phyloP scores from a whole-genome alignment of 1,284 basidiomycete genomes.

The Phaffia rhodozyma region DNA sequence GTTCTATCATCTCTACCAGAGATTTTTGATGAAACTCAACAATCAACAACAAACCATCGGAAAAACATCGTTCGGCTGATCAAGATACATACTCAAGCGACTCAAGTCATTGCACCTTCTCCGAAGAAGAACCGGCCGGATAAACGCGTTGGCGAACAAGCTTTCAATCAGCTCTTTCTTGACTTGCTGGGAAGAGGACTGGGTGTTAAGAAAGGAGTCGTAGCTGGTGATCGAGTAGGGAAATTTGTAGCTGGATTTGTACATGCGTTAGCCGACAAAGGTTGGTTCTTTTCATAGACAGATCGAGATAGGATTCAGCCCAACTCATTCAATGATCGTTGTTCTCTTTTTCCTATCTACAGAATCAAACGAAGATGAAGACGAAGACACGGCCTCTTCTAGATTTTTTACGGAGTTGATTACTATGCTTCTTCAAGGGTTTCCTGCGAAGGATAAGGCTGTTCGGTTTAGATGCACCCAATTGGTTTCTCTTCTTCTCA shows the following conservation, averaged over 20 bases:
- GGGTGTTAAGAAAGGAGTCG: conserved; percentile 70
- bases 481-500: conserved; percentile 66
- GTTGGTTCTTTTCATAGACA: conserved; percentile 34
- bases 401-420: conserved; percentile 64
- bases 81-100: conserved; percentile 63
- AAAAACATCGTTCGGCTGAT: conserved; percentile 83
- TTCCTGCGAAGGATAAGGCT: conserved; percentile 78
- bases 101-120: conserved; percentile 45
- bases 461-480: conserved; percentile 71
- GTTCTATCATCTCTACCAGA: conserved; percentile 39
- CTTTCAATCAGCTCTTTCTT: conserved; percentile 63
- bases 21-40: conserved; percentile 72
- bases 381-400: conserved; percentile 56
- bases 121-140: conserved; percentile 41
- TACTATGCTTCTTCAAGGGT: conserved; percentile 68
- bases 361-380: conserved; percentile 46
- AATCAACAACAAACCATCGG: conserved; percentile 68
- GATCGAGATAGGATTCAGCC: background rate
- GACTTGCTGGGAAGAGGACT: conserved; percentile 59
- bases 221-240: conserved; percentile 64
- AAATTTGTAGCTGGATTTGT: conserved; percentile 78
- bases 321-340: background rate
- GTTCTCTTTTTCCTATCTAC: conserved; percentile 8
- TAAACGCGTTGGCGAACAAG: conserved; percentile 63
- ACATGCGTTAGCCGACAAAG: conserved; percentile 63